phyloP scores from a whole-genome alignment of 257 asterid species.

The Nicotiana otophora region DNA sequence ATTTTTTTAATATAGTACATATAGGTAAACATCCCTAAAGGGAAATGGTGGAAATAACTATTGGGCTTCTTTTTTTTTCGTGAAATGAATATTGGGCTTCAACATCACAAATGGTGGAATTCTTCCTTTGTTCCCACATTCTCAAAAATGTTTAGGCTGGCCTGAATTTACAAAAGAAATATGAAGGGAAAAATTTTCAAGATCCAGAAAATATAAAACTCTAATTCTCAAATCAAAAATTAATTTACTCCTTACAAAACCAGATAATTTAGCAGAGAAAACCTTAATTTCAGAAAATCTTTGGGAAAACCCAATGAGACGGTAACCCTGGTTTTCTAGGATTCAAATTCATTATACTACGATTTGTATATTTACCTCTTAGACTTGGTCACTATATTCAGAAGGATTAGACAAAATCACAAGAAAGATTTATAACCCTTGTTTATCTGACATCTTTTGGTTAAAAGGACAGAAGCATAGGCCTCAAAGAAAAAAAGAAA shows the following conservation, averaged over 20 bases:
- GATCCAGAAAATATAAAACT: not conserved
- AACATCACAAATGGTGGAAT: not conserved
- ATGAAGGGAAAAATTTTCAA: too few relatives aligned
- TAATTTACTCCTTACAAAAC: too few relatives aligned
- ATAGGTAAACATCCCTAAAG: not conserved
- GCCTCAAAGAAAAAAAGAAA: not conserved
- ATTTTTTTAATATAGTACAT: too few relatives aligned
- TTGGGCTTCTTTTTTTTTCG: too few relatives aligned
- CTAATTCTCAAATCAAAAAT: not conserved
- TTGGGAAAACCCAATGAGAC: too few relatives aligned
- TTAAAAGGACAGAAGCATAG: not conserved
- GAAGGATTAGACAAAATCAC: too few relatives aligned
- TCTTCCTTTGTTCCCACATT: not conserved
- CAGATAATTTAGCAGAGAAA: too few relatives aligned
- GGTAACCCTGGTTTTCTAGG: too few relatives aligned
- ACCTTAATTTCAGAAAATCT: too few relatives aligned
- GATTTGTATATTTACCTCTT: too few relatives aligned
- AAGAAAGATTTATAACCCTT: not conserved
- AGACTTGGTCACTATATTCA: too few relatives aligned
- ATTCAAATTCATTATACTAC: too few relatives aligned
- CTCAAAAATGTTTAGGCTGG: not conserved
- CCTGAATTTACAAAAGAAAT: not conserved
- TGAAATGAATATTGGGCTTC: not conserved
- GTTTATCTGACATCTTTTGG: not conserved
- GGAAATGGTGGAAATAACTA: not conserved